Conservation (phyloP, 2,329 filamentous ascomycete genomes). For the Bisporella sp. region DNA sequence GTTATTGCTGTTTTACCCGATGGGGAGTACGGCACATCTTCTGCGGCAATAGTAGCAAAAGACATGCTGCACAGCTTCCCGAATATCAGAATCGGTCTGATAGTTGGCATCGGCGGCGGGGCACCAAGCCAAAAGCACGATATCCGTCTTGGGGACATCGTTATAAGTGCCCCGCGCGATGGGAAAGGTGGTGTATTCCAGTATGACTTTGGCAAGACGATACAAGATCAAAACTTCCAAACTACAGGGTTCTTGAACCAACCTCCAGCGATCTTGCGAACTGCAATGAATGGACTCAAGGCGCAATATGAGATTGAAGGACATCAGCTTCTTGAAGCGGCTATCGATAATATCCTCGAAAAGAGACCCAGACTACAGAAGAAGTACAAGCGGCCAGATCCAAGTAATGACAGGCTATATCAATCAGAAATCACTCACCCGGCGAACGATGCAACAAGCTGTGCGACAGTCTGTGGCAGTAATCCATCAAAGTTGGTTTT, state of each 20-base stretch:
- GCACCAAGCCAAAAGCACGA: constrained; percentile 11
- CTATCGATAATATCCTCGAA: constrained; percentile 9
- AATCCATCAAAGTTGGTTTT: constrained; percentile 8
- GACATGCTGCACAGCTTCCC: background rate
- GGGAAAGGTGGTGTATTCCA: constrained; percentile 11
- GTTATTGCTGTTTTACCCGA: constrained; percentile 15
- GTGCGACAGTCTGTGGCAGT: constrained; percentile 15
- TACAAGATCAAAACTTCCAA: constrained; percentile 11
- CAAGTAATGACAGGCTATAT: background rate
- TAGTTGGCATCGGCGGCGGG: constrained; percentile 15
- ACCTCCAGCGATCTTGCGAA: background rate
- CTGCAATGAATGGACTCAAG: constrained; percentile 11
- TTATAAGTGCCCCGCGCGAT: constrained; percentile 9
- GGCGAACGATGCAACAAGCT: constrained; percentile 7
- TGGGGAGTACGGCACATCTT: constrained; percentile 9
- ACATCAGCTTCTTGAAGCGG: constrained; percentile 6
- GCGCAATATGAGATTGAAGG: constrained; percentile 2
- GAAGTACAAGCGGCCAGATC: background rate
- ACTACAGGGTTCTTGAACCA: constrained; percentile 12
- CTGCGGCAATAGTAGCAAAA: constrained; percentile 13
- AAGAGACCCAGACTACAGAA: background rate
- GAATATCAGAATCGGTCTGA: constrained; percentile 9
- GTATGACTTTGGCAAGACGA: constrained; percentile 1
- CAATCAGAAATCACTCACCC: constrained; percentile 8
- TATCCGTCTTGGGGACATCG: constrained; percentile 26